These are phyloP conservation scores for Aspergillus funiculosus DNA, from an alignment of 495 filamentous ascomycete species.

Conservation along the genomic window DNA sequence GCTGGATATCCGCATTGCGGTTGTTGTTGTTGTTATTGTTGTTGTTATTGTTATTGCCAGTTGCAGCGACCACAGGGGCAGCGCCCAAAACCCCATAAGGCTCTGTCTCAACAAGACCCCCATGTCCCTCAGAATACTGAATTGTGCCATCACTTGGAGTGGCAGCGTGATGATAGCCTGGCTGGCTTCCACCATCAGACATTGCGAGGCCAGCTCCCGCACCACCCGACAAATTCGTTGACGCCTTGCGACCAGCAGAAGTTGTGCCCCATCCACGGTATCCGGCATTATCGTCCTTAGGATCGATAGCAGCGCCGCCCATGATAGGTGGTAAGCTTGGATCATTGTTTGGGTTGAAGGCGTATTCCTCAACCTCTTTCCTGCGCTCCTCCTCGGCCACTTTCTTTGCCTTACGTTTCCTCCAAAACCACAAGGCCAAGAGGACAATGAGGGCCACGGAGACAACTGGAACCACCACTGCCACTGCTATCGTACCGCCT, in stretches of 20 bases:
- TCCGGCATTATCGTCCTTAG: constrained; percentile 67
- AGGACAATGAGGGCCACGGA: constrained; percentile 78
- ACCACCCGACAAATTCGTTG: constrained; percentile 82
- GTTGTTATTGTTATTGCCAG: constrained; percentile 43
- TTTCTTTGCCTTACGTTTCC: constrained; percentile 76
- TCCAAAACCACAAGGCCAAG: constrained; percentile 75
- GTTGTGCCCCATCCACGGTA: constrained; percentile 96
- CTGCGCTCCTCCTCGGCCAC: constrained; percentile 79
- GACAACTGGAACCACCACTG: constrained; percentile 88
- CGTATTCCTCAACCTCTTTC: constrained; percentile 95
- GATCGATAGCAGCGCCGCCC: constrained; percentile 43
- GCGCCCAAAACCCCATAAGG: constrained; percentile 70
- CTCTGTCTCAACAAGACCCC: constrained; percentile 63
- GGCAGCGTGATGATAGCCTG: constrained; percentile 51
- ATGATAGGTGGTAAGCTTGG: constrained; percentile 69
- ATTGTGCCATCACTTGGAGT: constrained; percentile 65
- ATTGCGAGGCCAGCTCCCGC: constrained; percentile 60
- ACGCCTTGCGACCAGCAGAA: constrained; percentile 74
- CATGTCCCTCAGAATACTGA: constrained; percentile 61
- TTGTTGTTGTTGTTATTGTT: constrained; percentile 44
- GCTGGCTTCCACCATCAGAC: constrained; percentile 59
- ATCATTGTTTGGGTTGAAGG: constrained; percentile 92
- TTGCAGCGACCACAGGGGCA: constrained; percentile 50
- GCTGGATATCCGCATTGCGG: constrained; percentile 62
- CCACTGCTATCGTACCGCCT: constrained; percentile 75